These are phyloP conservation scores for Aspergillus sp. DNA, from an alignment of 2,329 filamentous ascomycete species.

Conservation along the genomic window DNA sequence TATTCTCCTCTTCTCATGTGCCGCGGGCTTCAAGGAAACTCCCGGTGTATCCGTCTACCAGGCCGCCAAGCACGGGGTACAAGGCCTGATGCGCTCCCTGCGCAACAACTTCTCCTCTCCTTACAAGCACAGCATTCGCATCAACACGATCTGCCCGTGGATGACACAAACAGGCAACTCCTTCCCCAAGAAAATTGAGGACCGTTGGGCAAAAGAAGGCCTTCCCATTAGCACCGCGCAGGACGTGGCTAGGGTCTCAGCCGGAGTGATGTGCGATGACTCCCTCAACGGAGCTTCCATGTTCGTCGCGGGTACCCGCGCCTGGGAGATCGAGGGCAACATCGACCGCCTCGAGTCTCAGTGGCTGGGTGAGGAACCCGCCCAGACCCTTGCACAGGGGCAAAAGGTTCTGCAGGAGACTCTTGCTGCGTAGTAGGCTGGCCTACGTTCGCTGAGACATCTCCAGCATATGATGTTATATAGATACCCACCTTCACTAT, in stretches of 20 bases:
- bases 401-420: slow-evolving; percentile 38
- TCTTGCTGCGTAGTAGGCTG: slow-evolving; percentile 15
- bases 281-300: slow-evolving; percentile 47
- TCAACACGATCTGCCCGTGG: slow-evolving; percentile 53
- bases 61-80: slow-evolving; percentile 55
- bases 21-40: slow-evolving; percentile 55
- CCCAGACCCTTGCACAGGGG: slow-evolving; percentile 38
- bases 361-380: slow-evolving; percentile 50
- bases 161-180: slow-evolving; percentile 44
- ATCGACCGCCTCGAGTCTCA: slow-evolving; percentile 46
- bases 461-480: background rate
- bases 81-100: slow-evolving; percentile 55
- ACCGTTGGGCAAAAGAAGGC: slow-evolving; percentile 42
- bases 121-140: slow-evolving; percentile 45
- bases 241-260: slow-evolving; percentile 47
- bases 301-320: slow-evolving; percentile 49
- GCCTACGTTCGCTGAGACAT: background rate
- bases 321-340: slow-evolving; percentile 51
- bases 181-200: slow-evolving; percentile 41
- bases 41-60: slow-evolving; percentile 55
- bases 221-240: slow-evolving; percentile 46
- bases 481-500: slow-evolving; percentile 14
- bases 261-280: slow-evolving; percentile 40
- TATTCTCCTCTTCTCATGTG: slow-evolving; percentile 50
- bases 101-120: slow-evolving; percentile 40